Percentiles rank a stretch among this genome's conserved stretches.
phyloP scores from a whole-genome alignment of 441 rosid genomes.

The Populus hybrid region DNA sequence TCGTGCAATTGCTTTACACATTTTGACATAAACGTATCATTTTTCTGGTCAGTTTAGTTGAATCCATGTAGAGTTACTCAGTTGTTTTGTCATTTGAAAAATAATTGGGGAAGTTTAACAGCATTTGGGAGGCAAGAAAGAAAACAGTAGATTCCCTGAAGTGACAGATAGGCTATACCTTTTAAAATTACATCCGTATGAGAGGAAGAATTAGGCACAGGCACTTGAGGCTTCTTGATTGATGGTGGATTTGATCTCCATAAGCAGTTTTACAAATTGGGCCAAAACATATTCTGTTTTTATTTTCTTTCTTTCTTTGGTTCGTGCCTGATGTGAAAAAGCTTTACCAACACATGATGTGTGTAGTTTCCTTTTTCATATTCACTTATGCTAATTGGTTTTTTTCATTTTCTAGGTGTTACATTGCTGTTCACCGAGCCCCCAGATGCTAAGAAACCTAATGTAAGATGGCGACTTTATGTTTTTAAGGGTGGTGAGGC shows the following conservation, averaged over 20 bases:
- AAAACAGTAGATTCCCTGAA: not conserved
- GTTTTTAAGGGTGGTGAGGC: conserved; percentile 90
- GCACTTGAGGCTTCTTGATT: not conserved
- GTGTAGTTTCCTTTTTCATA: not conserved
- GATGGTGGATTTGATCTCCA: not conserved
- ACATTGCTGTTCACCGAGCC: conserved; percentile 88
- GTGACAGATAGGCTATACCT: not conserved
- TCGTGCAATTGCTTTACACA: not conserved
- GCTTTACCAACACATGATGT: not conserved
- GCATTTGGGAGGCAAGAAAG: not conserved
- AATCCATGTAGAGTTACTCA: not conserved
- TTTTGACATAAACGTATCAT: not conserved
- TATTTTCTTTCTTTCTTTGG: not conserved
- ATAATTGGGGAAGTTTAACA: not conserved
- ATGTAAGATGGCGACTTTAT: conserved; percentile 85
- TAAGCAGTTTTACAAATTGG: not conserved
- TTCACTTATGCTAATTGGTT: conserved; percentile 8
- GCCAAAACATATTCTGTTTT: not conserved
- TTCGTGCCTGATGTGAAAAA: not conserved
- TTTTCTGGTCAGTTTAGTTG: not conserved
- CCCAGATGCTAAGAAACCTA: conserved; percentile 87
- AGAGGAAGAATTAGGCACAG: not conserved
- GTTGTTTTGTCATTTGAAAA: not conserved
- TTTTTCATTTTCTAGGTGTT: conserved; percentile 46
- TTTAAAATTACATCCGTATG: not conserved